Evolutionary conservation across 257 asterid species (phyloP).

Genomic region (Scutellaria galericulata): DNA sequence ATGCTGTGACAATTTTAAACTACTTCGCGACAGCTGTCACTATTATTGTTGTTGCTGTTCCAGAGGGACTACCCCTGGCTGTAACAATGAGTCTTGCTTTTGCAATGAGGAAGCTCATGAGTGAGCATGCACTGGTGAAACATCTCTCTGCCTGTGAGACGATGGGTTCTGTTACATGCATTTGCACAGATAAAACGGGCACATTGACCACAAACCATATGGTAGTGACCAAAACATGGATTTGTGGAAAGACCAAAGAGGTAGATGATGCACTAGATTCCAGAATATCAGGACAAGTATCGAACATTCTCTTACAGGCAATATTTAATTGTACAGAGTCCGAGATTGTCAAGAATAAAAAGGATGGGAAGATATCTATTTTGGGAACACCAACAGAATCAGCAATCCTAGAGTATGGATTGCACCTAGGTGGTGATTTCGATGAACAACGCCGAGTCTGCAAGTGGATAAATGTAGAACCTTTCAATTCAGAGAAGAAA

Average conservation of each 20-base stretch:
- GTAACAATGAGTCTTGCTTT: conserved; percentile 93
- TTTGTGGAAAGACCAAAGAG: conserved; percentile 53
- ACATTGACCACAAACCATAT: conserved; percentile 88
- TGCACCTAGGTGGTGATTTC: conserved; percentile 80
- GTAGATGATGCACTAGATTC: conserved; percentile 47
- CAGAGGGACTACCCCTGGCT: conserved; percentile 93
- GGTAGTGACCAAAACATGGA: conserved; percentile 81
- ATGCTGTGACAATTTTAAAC: conserved; percentile 70
- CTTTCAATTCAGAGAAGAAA: conserved; percentile 92
- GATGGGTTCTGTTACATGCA: conserved; percentile 94
- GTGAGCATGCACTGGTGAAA: conserved; percentile 77
- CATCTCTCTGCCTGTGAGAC: conserved; percentile 96
- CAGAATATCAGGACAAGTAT: conserved; percentile 50
- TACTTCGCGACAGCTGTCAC: conserved; percentile 94
- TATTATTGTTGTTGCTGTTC: conserved; percentile 94
- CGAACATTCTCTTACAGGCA: conserved; percentile 62
- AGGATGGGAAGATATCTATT: conserved; percentile 58
- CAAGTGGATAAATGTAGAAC: conserved; percentile 74
- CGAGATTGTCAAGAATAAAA: conserved; percentile 75
- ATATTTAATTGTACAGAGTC: conserved; percentile 79
- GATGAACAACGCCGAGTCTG: conserved; percentile 58
- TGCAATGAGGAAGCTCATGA: conserved; percentile 88
- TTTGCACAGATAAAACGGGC: conserved; percentile 96
- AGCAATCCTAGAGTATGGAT: conserved; percentile 82
- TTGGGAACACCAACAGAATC: conserved; percentile 91